These are phyloP conservation scores for Thermomucor indicae-seudaticae DNA, from an alignment of 371 early-diverging fungal genomes.

Conservation along the genomic window DNA sequence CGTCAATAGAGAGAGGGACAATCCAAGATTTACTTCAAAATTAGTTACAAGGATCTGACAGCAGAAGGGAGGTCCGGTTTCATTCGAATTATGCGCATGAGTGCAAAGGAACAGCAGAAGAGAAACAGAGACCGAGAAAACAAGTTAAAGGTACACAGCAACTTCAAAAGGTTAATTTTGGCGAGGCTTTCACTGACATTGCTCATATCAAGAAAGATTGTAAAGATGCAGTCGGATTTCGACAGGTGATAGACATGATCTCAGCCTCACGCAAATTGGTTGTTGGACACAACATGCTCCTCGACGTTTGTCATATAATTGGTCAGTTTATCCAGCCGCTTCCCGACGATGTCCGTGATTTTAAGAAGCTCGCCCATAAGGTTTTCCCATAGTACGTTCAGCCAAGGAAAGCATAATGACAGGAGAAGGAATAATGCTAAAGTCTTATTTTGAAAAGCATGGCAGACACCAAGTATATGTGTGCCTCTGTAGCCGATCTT, in stretches of 20 bases:
- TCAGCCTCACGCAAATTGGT: constrained; percentile 65
- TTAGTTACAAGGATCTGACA: constrained; percentile 33
- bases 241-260: constrained; percentile 75
- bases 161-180: not conserved
- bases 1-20: not conserved
- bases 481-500: constrained; percentile 50
- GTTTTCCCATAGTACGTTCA: constrained; percentile 54
- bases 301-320: constrained; percentile 74
- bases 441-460: constrained; percentile 35
- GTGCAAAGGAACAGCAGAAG: constrained; percentile 34
- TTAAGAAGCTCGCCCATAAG: constrained; percentile 47
- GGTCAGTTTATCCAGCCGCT: constrained; percentile 68
- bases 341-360: constrained; percentile 60
- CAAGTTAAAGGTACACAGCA: constrained; percentile 4
- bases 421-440: not conserved
- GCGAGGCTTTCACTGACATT: not conserved
- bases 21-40: not conserved
- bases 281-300: constrained; percentile 82
- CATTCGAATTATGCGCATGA: constrained; percentile 36
- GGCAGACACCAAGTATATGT: constrained; percentile 80
- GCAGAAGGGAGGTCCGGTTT: constrained; percentile 44
- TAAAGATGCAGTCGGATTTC: constrained; percentile 66
- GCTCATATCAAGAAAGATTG: constrained; percentile 40
- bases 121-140: constrained; percentile 17
- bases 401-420: not conserved